phyloP scores from a whole-genome alignment of 1,284 basidiomycete species.

The Rhodofomes roseus region DNA sequence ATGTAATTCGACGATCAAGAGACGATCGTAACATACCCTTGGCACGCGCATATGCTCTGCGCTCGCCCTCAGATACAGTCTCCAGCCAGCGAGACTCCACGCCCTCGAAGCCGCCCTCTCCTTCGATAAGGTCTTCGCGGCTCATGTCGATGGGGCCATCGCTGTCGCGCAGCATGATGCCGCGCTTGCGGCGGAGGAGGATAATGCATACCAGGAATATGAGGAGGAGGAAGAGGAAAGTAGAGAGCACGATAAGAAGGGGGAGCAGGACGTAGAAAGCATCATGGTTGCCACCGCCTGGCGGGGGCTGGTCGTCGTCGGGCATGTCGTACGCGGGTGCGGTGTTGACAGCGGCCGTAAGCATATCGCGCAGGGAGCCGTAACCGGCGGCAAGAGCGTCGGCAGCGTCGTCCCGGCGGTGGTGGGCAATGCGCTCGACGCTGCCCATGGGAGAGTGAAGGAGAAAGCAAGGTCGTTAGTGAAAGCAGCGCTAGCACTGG shows the following conservation, averaged over 20 bases:
- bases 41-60: conserved; percentile 77
- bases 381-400: conserved; percentile 17
- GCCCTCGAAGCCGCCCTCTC: conserved; percentile 88
- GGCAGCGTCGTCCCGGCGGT: conserved; percentile 16
- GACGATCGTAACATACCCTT: conserved; percentile 62
- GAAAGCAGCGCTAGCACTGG: conserved; percentile 6
- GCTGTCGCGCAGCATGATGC: conserved; percentile 80
- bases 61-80: conserved; percentile 63
- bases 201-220: conserved; percentile 87
- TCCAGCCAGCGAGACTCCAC: conserved; percentile 95
- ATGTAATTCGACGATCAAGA: not conserved
- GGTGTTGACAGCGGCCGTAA: conserved; percentile 13
- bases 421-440: conserved; percentile 4
- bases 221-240: conserved; percentile 88
- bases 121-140: conserved; percentile 84
- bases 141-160: conserved; percentile 94
- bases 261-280: conserved; percentile 84
- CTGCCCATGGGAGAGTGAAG: conserved; percentile 17
- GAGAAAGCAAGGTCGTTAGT: conserved; percentile 2
- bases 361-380: conserved; percentile 25
- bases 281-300: conserved; percentile 28
- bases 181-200: conserved; percentile 75
- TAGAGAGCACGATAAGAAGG: conserved; percentile 87
- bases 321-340: conserved; percentile 16
- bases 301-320: conserved; percentile 22